Evolutionary conservation across 1,139 yeast species (phyloP).

Genomic region (Blastobotrys persicus): DNA sequence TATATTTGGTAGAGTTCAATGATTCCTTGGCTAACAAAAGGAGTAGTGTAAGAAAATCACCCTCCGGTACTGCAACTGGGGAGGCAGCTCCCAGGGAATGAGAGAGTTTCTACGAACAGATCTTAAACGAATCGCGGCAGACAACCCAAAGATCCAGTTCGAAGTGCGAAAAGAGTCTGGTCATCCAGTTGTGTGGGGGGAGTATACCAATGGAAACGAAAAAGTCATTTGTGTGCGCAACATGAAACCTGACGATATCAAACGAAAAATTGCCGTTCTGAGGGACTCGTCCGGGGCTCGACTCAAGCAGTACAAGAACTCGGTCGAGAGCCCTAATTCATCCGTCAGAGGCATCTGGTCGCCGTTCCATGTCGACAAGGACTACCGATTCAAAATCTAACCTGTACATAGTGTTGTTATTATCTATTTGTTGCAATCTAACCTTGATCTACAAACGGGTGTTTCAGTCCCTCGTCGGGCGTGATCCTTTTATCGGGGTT

Average conservation of each 20-base stretch:
- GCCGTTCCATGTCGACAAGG: constrained; percentile 79
- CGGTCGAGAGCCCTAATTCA: constrained; percentile 74
- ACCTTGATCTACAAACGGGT: constrained; percentile 51
- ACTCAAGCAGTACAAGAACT: constrained; percentile 60
- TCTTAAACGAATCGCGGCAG: constrained; percentile 49
- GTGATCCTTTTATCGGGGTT: constrained; percentile 77
- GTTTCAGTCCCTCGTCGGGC: constrained; percentile 76
- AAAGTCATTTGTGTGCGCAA: constrained; percentile 66
- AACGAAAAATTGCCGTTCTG: constrained; percentile 52
- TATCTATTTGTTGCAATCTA: not conserved
- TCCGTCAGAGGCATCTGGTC: constrained; percentile 98
- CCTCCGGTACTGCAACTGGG: constrained; percentile 86
- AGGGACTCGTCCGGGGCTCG: constrained; percentile 61
- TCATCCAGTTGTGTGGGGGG: constrained; percentile 76
- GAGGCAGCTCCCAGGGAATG: constrained; percentile 88
- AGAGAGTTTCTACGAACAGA: constrained; percentile 62
- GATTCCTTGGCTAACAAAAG: not conserved
- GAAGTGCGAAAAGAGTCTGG: constrained; percentile 69
- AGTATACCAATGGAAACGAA: constrained; percentile 48
- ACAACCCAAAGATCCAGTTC: constrained; percentile 67
- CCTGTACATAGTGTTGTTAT: constrained; percentile 14
- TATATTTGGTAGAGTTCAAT: not conserved
- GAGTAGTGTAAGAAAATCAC: constrained; percentile 59
- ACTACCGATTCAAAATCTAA: constrained; percentile 63
- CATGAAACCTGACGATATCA: constrained; percentile 51